Evolutionary conservation across 768 basidiomycete genomes (phyloP), one percentile per base, ranked within the genome.

Genomic region (Cytidiella melzeri): DNA sequence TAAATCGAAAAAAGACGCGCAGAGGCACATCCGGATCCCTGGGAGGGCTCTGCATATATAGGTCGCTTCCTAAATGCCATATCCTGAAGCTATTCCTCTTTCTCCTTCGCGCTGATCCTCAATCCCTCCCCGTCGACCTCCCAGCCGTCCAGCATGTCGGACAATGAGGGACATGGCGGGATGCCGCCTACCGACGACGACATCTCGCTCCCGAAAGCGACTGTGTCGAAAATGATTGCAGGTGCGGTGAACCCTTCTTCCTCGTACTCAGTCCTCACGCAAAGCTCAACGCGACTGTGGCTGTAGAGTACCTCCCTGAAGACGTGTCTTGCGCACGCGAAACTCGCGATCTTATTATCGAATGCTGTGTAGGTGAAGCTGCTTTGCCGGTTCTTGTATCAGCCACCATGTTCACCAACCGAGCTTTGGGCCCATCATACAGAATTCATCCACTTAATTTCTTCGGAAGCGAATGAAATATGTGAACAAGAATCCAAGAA

Each of bases 361-460:
- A 97, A 71, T 98, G 94, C 61, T 97, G 95, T 81, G 92, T 98
- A 80, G 96, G 96, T 96, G 74, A 85, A 85, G 77, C 30, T 34
- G 15, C n/a, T 34, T 34, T 34, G 30, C 7, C 15, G 7, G 30
- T 15, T 34, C 30, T 34, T 15, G 7, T 15, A 7, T 7, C 30
- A 34, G 30, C 15, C 30, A 34, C 15, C 30, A 15, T 34, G 15
- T 15, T 34, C 30, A 34, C 30, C 9, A 34, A 34, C 15, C 9
- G 15, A 34, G 9, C 15, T 34, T 34, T 34, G 9, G 30, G 30
- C 15, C 34, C 49, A n/a, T 34, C 15, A 13, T 24, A 21, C 68
- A 99, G 96, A 99, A 74, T 99, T 98, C 66, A 94, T 99, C 54
- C 92, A 98, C 65, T 70, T 98, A 67, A 87, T 99, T 64, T 95